Evolutionary conservation across 2,329 filamentous ascomycete genomes (phyloP), one percentile per base, ranked within the genome.

Genomic region (Sphaerostilbella broomeana): DNA sequence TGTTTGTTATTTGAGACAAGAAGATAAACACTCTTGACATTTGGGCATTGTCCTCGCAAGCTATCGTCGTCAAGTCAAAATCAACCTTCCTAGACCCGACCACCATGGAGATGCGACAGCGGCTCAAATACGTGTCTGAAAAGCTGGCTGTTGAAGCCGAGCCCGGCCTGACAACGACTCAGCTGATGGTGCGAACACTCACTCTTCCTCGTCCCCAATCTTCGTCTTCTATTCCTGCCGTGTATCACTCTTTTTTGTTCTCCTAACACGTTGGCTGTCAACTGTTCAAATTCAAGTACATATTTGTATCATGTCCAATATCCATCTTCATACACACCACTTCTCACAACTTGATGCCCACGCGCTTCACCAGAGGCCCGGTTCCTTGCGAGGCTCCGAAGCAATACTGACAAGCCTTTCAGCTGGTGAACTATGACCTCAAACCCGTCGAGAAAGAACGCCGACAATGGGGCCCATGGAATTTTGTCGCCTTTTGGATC

Each of bases 401-500:
- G 19, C 17, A 17, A 16, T 22, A 29, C 41, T 43, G 21, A 44
- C 44, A 30, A 31, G 39, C 15, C 26, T 19, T 17, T 15, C 56
- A 78, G 77, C 74, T 95, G 57, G 85, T 79, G 50, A 95, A 95
- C 60, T 65, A 86, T 59, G 86, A 92, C 62, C 70, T 92, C 48
- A 88, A 86, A 58, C 70, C 79, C 54, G 86, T 95, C 36, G 87
- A 94, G 57, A 79, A 79, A 12, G 78, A 77, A 47, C 77, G 86
- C 42, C 79, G 89, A 39, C 77, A 86, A 73, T 95, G 89, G 88
- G 79, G 80, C 13, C 67, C 83, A 20, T 87, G 84, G 78, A 94
- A 94, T 61, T 95, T 88, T 57, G 83, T 94, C 27, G 84, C 79
- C 11, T 92, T 92, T 58, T 90, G 86, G 86, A 75, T 92, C 53